Evolutionary conservation across 306 rosid genomes (phyloP).

Genomic region (Benincasa hispida): DNA sequence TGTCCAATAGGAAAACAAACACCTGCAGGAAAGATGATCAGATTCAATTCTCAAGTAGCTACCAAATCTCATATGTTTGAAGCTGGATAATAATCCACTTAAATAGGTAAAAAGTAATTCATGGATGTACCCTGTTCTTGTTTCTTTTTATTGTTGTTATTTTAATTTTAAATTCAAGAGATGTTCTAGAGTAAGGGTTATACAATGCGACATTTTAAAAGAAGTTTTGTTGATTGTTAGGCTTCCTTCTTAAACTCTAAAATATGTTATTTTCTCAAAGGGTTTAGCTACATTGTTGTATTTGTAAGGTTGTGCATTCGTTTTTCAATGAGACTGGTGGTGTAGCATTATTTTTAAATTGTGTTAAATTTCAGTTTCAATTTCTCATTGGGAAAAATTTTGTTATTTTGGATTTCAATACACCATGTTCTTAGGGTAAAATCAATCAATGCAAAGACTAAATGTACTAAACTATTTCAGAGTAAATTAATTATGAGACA

Average conservation of each 20-base stretch:
- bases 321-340: background rate
- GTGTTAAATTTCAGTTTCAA: too few species aligned
- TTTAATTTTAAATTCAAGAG: background rate
- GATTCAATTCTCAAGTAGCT: conserved; percentile 55
- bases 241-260: background rate
- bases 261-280: background rate
- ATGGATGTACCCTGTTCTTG: background rate
- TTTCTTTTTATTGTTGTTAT: background rate
- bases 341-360: background rate
- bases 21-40: too few species aligned
- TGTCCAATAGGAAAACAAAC: too few species aligned
- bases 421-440: too few species aligned
- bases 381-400: too few species aligned
- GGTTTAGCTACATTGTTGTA: background rate
- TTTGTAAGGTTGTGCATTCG: background rate
- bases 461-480: too few species aligned
- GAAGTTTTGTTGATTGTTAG: background rate
- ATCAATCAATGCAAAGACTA: too few species aligned
- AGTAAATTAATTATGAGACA: too few species aligned
- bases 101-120: conserved; percentile 39
- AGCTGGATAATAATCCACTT: conserved; percentile 73
- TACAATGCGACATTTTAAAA: background rate
- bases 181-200: background rate
- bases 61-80: conserved; percentile 55
- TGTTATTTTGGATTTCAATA: too few species aligned